Evolutionary conservation across 139 green algal species (phyloP), one percentile per base, ranked within the genome.

Genomic region (Dunaliella sp.): DNA sequence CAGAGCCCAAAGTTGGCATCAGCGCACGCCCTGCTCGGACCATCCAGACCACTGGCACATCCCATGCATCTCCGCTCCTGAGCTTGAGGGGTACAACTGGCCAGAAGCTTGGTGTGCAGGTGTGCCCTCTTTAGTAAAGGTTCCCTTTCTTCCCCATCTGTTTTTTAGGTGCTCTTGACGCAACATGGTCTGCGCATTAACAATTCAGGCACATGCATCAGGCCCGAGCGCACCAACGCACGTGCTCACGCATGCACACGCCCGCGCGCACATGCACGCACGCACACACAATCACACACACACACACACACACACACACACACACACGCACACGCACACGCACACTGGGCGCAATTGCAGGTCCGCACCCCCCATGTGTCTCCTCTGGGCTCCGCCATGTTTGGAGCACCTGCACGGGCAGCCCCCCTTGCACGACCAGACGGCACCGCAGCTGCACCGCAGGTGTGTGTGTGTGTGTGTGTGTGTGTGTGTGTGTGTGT

Each of bases 1-100:
- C 88, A 0, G 91, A 93, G 74, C 88, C 86, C 81, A 94, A 92
- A 84, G 92, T 95, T 28, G 95, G 95, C 87, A 95, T 98, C 81
- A 95, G 86, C 3, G 86, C 92, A 36, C 88, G 94, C 1, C 89
- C 90, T 0, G 38, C 83, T 0, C 87, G 88, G 28, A 59, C 81
- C 33, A 78, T 83, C 38, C 84, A 77, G 31, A 80, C 83, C 59
- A 75, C 90, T 21, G 78, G 79, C 79, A 84, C 73, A 31, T 36
- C 82, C 81, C 87, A 88, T 28, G 87, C 88, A 0, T 88, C 87
- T 3, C 89, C 93, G 33, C 81, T 96, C 72, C 84, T 96, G 35
- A 92, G 90, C 33, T 89, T 95, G 82, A 86, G 90, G 35, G 89
- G 93, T 38, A 83, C 89, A 25, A 83, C 84, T 77, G 58, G 34